Percentiles rank a stretch among this genome's conserved stretches.
Conservation (phyloP, 352 stramenopile genomes). For the Plasmopara muralis region DNA sequence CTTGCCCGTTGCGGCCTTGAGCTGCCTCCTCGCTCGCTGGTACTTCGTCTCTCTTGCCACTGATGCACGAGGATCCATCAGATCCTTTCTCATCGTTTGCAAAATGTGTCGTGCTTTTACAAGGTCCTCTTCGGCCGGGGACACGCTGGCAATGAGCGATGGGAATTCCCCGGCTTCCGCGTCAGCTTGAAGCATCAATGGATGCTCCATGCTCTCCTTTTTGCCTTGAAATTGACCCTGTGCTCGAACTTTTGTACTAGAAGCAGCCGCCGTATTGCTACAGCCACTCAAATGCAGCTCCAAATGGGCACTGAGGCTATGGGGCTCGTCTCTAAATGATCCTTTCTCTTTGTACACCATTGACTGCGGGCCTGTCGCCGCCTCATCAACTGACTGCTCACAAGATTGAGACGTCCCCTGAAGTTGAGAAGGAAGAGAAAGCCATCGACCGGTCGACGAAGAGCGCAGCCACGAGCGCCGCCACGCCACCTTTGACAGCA, state of each 20-base stretch:
- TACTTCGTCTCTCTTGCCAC: constrained; percentile 23
- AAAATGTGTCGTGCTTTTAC: constrained; percentile 16
- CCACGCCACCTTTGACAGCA: constrained; percentile 25
- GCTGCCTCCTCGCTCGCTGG: constrained; percentile 31
- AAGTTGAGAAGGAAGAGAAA: constrained; percentile 16
- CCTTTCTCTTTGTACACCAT: not conserved
- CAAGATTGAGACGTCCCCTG: constrained; percentile 8
- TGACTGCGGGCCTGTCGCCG: not conserved
- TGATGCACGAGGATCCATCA: constrained; percentile 15
- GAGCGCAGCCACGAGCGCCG: constrained; percentile 15
- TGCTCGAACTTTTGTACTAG: too few relatives aligned
- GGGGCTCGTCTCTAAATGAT: not conserved
- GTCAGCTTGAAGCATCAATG: constrained; percentile 6
- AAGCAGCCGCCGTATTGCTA: too few relatives aligned
- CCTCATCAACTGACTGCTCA: constrained; percentile 2
- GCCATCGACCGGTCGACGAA: constrained; percentile 12
- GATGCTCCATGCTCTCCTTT: not conserved
- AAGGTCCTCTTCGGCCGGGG: constrained; percentile 7
- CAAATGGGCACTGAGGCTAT: constrained; percentile 10
- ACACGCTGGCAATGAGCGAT: constrained; percentile 8
- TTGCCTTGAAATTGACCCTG: too few relatives aligned
- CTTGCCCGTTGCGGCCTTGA: constrained; percentile 44
- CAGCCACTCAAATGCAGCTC: constrained; percentile 7
- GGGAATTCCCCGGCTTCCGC: constrained; percentile 6
- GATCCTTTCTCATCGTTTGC: constrained; percentile 14